phyloP scores from a whole-genome alignment of 345 rosid species.

The Xanthoceras sorbifolium region DNA sequence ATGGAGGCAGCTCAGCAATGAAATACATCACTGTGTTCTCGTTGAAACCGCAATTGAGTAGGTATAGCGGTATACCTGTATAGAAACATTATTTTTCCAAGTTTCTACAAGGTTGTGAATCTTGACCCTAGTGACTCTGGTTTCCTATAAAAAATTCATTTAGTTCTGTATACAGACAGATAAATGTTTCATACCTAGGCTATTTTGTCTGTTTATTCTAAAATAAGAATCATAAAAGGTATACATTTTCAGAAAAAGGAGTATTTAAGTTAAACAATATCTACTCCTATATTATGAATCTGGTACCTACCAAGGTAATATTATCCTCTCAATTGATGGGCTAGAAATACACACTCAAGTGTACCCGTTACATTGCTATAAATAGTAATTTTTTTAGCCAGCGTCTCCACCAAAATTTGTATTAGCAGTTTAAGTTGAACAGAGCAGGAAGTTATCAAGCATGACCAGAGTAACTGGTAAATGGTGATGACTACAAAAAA shows the following conservation, averaged over 20 bases:
- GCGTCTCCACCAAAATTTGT: too few relatives aligned
- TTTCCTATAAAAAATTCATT: background rate
- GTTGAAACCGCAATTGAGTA: constrained; percentile 21
- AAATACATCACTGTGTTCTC: constrained; percentile 11
- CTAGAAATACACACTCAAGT: too few relatives aligned
- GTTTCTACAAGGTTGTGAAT: constrained; percentile 21
- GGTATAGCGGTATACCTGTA: constrained; percentile 38
- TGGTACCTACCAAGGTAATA: too few relatives aligned
- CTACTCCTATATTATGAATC: too few relatives aligned
- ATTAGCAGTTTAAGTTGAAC: background rate
- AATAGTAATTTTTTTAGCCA: too few relatives aligned
- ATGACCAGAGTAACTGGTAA: background rate
- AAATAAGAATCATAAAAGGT: constrained; percentile 19
- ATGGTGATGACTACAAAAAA: background rate
- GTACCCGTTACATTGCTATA: too few relatives aligned
- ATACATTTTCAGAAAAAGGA: background rate
- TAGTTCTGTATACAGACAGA: constrained; percentile 24
- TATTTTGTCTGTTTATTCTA: constrained; percentile 24
- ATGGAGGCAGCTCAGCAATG: constrained; percentile 33
- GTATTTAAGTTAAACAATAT: too few relatives aligned
- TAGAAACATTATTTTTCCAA: constrained; percentile 21
- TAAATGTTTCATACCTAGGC: constrained; percentile 26
- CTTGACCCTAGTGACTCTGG: constrained; percentile 26
- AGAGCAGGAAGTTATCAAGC: background rate
- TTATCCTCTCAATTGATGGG: too few relatives aligned